Evolutionary conservation across 768 basidiomycete species (phyloP), one percentile per base, ranked within the genome.

Genomic region (Boletus bicolor): DNA sequence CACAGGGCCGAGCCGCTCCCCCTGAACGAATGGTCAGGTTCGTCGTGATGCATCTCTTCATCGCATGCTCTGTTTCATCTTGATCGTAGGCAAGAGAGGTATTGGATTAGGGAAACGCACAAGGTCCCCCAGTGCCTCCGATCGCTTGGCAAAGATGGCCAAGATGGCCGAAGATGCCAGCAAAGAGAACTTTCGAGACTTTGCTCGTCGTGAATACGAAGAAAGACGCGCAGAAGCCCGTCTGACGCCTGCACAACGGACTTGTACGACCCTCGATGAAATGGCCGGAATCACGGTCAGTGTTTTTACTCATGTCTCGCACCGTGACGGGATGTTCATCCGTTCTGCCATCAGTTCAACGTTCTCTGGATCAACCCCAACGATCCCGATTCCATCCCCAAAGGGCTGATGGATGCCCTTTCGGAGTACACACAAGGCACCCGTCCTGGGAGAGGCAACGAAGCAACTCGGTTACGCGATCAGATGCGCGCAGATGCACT

Each of bases 21-120:
- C 15, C 66, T 93, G 58, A 82, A 81, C 43, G 86, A 93, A 77
- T 93, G 92, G 92, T 73, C 81, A 75, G 92, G 92, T 89, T 59
- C 60, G 84, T 72, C 38, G 14, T 34, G 34, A 44, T 42, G 15
- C 39, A 6, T 43, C 24, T 15, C 42, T 26, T 26, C 52, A 17
- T 51, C 44, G 24, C 54, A 30, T 28, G 12, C 30, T 7, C 12
- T 21, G 44, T 43, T 57, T 51, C 54, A 56, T 56, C 41, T 55
- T 17, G 49, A 61, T 62, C 39, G 15, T 65, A 93, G 92, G 92
- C 28, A 89, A 82, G 73, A 84, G 80, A 60, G 92, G 92, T 19
- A 90, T 91, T 49, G 89, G 89, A 26, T 60, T 77, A 19, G 84
- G 73, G 39, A 89, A 92, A 63, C 86, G 91, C 12, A 72, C 85